These are phyloP conservation scores for Gaertneriomyces sp. DNA, from an alignment of 192 early-diverging fungal genomes.

Conservation along the genomic window DNA sequence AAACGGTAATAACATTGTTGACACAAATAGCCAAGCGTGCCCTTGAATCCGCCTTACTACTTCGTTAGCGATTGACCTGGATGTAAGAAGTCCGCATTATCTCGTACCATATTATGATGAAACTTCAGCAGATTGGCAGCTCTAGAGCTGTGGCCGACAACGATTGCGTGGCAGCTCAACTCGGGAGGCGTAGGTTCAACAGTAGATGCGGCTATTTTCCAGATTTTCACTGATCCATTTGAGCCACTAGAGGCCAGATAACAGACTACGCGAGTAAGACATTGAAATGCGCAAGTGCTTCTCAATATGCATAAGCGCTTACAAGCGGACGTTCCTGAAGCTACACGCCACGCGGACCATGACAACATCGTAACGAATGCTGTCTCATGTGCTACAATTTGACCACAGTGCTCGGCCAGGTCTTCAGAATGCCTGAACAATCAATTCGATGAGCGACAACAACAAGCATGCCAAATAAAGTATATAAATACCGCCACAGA, in stretches of 20 bases:
- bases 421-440: neutral
- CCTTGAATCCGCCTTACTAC: no score
- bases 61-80: no score
- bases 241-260: slow-evolving; percentile 16
- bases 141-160: neutral
- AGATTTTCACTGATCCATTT: slow-evolving; percentile 18
- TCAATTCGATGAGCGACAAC: neutral
- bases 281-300: no score
- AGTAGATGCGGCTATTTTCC: neutral
- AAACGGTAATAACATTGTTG: no score
- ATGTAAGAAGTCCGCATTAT: no score
- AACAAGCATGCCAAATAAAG: neutral
- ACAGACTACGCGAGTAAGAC: neutral
- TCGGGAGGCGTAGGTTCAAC: neutral
- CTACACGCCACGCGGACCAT: slow-evolving; percentile 14
- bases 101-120: neutral
- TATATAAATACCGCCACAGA: slow-evolving; percentile 8
- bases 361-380: slow-evolving; percentile 13
- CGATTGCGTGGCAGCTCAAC: neutral
- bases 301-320: no score
- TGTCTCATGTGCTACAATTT: neutral
- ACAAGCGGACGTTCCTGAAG: neutral
- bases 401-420: no score
- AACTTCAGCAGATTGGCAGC: neutral
- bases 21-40: no score